phyloP scores from a whole-genome alignment of 768 basidiomycete genomes.

The Megacollybia marginata region DNA sequence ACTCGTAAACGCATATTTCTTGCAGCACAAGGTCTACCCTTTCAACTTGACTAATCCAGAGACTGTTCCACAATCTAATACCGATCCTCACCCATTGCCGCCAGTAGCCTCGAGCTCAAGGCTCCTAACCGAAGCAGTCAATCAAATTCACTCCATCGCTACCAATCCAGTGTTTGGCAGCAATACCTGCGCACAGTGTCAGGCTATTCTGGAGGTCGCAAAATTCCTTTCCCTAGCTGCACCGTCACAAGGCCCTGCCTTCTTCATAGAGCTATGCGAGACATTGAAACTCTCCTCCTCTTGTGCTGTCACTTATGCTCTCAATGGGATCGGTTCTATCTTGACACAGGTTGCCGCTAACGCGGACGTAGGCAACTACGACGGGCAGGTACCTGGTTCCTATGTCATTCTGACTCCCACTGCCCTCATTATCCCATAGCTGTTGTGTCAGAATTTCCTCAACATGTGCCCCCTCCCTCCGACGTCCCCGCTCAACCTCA shows the following conservation, averaged over 20 bases:
- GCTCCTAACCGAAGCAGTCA: slow-evolving; percentile 45
- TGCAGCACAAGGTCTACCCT: slow-evolving; percentile 52
- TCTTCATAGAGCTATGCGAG: slow-evolving; percentile 56
- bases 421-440: slow-evolving; percentile 21
- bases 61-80: slow-evolving; percentile 50
- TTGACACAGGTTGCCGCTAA: slow-evolving; percentile 68
- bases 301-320: slow-evolving; percentile 43
- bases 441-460: slow-evolving; percentile 56
- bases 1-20: not conserved
- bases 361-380: slow-evolving; percentile 64
- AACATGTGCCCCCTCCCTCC: slow-evolving; percentile 47
- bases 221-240: slow-evolving; percentile 63
- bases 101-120: slow-evolving; percentile 37
- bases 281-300: slow-evolving; percentile 42
- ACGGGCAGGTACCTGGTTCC: slow-evolving; percentile 49
- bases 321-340: slow-evolving; percentile 44
- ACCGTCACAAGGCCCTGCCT: slow-evolving; percentile 49
- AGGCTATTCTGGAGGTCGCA: slow-evolving; percentile 50
- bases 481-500: slow-evolving; percentile 54
- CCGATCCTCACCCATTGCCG: slow-evolving; percentile 64
- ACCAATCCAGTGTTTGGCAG: slow-evolving; percentile 44
- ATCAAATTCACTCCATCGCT: slow-evolving; percentile 50
- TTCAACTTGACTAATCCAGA: slow-evolving; percentile 57
- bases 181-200: slow-evolving; percentile 52
- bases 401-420: not conserved